A percentile compares a stretch with the other conserved stretches of the same genome.
These are phyloP conservation scores for Schwanniomyces vanrijiae DNA, from an alignment of 805 yeast genomes.

Conservation along the genomic window DNA sequence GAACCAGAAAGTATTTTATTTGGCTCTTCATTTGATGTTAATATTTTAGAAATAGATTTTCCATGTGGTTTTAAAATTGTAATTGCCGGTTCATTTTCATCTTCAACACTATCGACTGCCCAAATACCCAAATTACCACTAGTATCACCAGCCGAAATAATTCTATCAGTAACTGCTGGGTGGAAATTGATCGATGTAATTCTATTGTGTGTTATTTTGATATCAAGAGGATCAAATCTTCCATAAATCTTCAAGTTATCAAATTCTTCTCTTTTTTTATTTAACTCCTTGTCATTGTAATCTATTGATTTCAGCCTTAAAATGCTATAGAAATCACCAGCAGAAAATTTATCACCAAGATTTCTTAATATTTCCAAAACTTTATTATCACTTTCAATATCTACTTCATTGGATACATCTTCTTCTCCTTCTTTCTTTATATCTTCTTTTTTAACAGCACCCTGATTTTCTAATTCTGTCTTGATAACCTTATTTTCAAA, in stretches of 20 bases:
- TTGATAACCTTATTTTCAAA: constrained; percentile 29
- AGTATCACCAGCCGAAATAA: constrained; percentile 86
- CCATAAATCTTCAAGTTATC: constrained; percentile 51
- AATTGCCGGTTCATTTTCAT: constrained; percentile 48
- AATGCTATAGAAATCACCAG: constrained; percentile 70
- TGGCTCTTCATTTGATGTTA: constrained; percentile 49
- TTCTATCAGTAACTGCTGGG: constrained; percentile 60
- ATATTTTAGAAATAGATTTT: constrained; percentile 65
- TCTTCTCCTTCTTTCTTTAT: constrained; percentile 4
- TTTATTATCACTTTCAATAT: constrained; percentile 22
- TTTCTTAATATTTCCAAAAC: constrained; percentile 31
- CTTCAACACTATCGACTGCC: constrained; percentile 58
- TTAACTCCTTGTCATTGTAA: constrained; percentile 41
- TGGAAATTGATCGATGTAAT: constrained; percentile 76
- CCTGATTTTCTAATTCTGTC: constrained; percentile 1
- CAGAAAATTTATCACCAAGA: constrained; percentile 54
- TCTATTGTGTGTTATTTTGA: constrained; percentile 69
- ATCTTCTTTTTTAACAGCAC: constrained; percentile 8
- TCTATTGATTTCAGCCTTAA: constrained; percentile 29
- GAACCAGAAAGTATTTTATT: constrained; percentile 66
- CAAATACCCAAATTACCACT: constrained; percentile 86
- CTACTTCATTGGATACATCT: constrained; percentile 7
- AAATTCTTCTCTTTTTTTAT: constrained; percentile 53
- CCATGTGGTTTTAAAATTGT: constrained; percentile 74
- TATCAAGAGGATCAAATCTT: constrained; percentile 64